Conservation (phyloP, 2,329 filamentous ascomycete species). For the Colletotrichum ledebouriae region DNA sequence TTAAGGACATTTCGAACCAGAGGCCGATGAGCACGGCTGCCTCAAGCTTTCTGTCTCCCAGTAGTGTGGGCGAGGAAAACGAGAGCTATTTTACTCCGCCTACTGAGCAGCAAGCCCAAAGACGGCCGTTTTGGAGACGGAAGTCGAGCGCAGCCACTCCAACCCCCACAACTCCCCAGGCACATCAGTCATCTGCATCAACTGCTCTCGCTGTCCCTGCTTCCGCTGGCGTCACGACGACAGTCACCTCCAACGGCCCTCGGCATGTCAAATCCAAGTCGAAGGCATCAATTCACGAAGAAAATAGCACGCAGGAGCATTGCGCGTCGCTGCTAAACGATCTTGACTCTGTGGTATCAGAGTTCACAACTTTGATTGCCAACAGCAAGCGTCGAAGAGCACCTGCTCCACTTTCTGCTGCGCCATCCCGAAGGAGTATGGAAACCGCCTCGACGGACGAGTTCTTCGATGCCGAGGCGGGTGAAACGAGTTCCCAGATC, state of each 20-base stretch:
- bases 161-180: constrained; percentile 56
- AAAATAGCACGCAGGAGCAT: constrained; percentile 82
- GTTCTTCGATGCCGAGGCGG: constrained; percentile 92
- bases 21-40: constrained; percentile 59
- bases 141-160: constrained; percentile 78
- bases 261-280: constrained; percentile 53
- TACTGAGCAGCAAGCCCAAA: constrained; percentile 67
- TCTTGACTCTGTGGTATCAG: constrained; percentile 83
- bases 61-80: constrained; percentile 57
- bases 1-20: constrained; percentile 83
- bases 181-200: constrained; percentile 55
- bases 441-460: constrained; percentile 88
- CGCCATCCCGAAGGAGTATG: constrained; percentile 72
- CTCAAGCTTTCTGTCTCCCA: constrained; percentile 55
- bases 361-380: constrained; percentile 82
- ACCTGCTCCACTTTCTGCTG: constrained; percentile 62
- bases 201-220: constrained; percentile 59
- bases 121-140: constrained; percentile 89
- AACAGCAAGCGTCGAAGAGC: constrained; percentile 84
- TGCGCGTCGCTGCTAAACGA: constrained; percentile 87
- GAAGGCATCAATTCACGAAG: constrained; percentile 60
- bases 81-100: constrained; percentile 67
- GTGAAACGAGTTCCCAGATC: constrained; percentile 73
- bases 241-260: constrained; percentile 49
- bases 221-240: constrained; percentile 52